Conservation (phyloP, 1,139 yeast species). For the Yamadazyma dendronema region DNA sequence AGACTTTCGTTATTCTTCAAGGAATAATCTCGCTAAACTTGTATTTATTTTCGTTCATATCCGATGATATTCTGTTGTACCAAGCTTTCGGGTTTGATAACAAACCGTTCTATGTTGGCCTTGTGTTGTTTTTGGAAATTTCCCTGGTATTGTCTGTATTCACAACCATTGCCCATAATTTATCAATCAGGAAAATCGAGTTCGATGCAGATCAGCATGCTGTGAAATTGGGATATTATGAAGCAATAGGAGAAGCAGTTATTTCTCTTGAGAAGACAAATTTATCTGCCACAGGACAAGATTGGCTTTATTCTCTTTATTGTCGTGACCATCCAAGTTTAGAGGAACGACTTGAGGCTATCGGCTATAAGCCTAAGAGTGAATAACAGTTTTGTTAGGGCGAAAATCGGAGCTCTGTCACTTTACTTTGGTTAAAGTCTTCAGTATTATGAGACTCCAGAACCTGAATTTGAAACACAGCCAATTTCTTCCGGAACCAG, state of each 20-base stretch:
- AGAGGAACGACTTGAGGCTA: no score
- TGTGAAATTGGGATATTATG: conserved; percentile 5
- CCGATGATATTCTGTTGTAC: conserved; percentile 2
- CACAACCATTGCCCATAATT: conserved; percentile 4
- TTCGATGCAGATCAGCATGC: conserved; percentile 11
- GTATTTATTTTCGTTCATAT: conserved; percentile 1
- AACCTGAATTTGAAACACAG: no score
- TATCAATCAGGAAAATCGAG: conserved; percentile 7
- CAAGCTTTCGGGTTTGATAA: conserved; percentile 7
- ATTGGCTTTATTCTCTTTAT: conserved; percentile 12
- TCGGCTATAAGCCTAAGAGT: no score
- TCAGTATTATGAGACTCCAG: no score
- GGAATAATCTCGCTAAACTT: conserved; percentile 1
- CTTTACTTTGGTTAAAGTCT: no score
- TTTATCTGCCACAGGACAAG: conserved; percentile 7
- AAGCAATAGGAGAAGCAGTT: conserved; percentile 5
- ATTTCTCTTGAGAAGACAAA: conserved; percentile 7
- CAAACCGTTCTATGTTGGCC: conserved; percentile 6
- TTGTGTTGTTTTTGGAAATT: conserved; percentile 4
- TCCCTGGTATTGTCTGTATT: conserved; percentile 1
- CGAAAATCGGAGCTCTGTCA: no score
- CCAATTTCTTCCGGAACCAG: no score
- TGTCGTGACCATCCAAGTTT: no score
- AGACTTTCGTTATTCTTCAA: conserved; percentile 1
- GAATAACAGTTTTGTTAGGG: no score